Evolutionary conservation across 306 rosid species (phyloP).

Genomic region (Purshia tridentata): DNA sequence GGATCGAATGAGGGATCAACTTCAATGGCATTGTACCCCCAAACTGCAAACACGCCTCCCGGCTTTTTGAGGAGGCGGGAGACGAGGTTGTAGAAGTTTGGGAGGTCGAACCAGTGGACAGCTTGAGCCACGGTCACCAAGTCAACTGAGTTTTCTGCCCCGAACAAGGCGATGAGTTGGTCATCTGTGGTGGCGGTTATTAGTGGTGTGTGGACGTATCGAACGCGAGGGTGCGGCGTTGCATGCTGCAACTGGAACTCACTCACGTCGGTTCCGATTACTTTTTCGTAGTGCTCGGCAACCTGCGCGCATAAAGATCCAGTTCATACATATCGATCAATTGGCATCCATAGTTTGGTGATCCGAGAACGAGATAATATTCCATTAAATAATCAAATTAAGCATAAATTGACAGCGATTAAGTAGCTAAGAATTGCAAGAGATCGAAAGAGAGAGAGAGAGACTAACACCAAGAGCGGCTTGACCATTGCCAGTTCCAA

Average conservation of each 20-base stretch:
- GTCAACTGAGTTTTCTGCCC: constrained; percentile 34
- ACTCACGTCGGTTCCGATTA: constrained; percentile 37
- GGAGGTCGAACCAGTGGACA: constrained; percentile 33
- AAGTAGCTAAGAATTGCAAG: neutral
- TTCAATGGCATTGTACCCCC: constrained; percentile 27
- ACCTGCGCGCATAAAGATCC: too few relatives aligned
- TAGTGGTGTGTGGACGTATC: constrained; percentile 35
- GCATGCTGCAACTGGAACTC: constrained; percentile 32
- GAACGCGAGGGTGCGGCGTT: constrained; percentile 29
- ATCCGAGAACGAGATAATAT: too few relatives aligned
- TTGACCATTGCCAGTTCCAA: constrained; percentile 46
- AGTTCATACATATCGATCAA: too few relatives aligned
- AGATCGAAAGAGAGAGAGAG: neutral
- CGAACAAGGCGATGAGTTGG: constrained; percentile 27
- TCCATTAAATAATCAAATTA: too few relatives aligned
- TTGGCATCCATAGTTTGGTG: too few relatives aligned
- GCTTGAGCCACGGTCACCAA: constrained; percentile 27
- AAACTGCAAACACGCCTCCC: constrained; percentile 22
- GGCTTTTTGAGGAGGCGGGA: constrained; percentile 21
- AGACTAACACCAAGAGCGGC: constrained; percentile 42
- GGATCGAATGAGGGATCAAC: constrained; percentile 22
- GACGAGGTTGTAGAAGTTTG: constrained; percentile 22
- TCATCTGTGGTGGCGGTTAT: constrained; percentile 21
- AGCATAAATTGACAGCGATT: too few relatives aligned
- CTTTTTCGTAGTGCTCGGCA: constrained; percentile 34